A percentile compares a stretch with the other conserved stretches of the same genome.
phyloP scores from a whole-genome alignment of 495 filamentous ascomycete genomes.

The Penicillium steckii region DNA sequence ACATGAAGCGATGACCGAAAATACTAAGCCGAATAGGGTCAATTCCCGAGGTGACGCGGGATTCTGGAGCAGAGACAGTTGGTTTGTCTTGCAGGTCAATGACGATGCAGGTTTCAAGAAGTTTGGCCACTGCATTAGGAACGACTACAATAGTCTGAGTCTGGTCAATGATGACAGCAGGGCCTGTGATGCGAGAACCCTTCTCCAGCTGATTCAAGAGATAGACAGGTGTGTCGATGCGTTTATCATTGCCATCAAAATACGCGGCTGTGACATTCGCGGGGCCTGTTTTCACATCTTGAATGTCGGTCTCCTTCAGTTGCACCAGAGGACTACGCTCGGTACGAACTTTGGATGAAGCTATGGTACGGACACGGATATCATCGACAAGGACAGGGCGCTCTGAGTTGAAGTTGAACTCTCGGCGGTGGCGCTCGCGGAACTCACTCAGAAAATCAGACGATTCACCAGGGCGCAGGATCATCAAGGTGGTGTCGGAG shows the following conservation, averaged over 20 bases:
- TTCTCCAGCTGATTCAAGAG: slow-evolving; percentile 74
- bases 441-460: slow-evolving; percentile 45
- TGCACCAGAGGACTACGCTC: slow-evolving; percentile 43
- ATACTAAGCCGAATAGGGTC: slow-evolving; percentile 93
- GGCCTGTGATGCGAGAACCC: slow-evolving; percentile 76
- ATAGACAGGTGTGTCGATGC: slow-evolving; percentile 81
- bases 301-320: slow-evolving; percentile 31
- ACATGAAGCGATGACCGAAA: slow-evolving; percentile 97
- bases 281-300: slow-evolving; percentile 25
- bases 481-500: slow-evolving; percentile 54
- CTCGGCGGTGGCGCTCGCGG: slow-evolving; percentile 45
- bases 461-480: slow-evolving; percentile 39
- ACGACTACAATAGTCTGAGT: slow-evolving; percentile 96
- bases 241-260: slow-evolving; percentile 61
- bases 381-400: slow-evolving; percentile 52
- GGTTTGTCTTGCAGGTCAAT: slow-evolving; percentile 51
- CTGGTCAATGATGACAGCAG: slow-evolving; percentile 88
- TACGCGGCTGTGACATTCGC: slow-evolving; percentile 41
- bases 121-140: slow-evolving; percentile 61
- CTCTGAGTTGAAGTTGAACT: slow-evolving; percentile 54
- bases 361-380: slow-evolving; percentile 49
- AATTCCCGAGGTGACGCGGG: slow-evolving; percentile 56
- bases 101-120: slow-evolving; percentile 45
- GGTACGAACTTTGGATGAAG: slow-evolving; percentile 39
- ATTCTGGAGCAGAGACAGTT: background rate